Percentiles rank a stretch among this genome's conserved stretches.
Evolutionary conservation across 1,139 yeast genomes (phyloP).

Genomic region (Hyphopichia fennica): DNA sequence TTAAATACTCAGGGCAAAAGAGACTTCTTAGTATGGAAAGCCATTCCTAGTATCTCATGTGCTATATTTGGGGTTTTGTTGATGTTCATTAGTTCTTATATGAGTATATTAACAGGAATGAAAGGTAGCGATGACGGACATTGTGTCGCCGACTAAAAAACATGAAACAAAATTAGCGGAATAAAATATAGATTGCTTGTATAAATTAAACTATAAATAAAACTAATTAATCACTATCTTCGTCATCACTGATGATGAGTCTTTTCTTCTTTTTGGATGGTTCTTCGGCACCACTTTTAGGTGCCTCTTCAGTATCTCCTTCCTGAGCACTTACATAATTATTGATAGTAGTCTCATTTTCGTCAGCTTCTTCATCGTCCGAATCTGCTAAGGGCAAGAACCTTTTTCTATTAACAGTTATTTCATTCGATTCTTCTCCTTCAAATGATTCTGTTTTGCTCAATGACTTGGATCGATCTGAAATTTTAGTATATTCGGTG

Average conservation of each 20-base stretch:
- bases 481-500: neutral
- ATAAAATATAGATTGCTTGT: neutral
- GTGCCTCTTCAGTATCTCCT: neutral
- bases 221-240: slow-evolving; percentile 14
- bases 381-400: neutral
- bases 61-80: slow-evolving; percentile 71
- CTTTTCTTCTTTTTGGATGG: slow-evolving; percentile 12
- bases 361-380: slow-evolving; percentile 5
- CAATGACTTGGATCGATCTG: neutral
- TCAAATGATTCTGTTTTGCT: slow-evolving; percentile 1
- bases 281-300: slow-evolving; percentile 11
- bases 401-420: slow-evolving; percentile 5
- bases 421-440: slow-evolving; percentile 6
- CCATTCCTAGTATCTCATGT: slow-evolving; percentile 59
- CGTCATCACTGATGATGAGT: slow-evolving; percentile 22
- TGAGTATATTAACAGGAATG: slow-evolving; percentile 63
- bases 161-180: neutral
- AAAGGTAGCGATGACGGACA: slow-evolving; percentile 27
- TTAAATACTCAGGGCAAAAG: slow-evolving; percentile 33
- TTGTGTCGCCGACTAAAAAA: slow-evolving; percentile 35
- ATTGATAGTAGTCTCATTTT: neutral
- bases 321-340: slow-evolving; percentile 1
- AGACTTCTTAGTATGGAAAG: slow-evolving; percentile 29
- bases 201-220: neutral
- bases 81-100: slow-evolving; percentile 75